These are phyloP conservation scores for Chondrostereum purpureum DNA, from an alignment of 1,284 basidiomycete species.

Conservation along the genomic window DNA sequence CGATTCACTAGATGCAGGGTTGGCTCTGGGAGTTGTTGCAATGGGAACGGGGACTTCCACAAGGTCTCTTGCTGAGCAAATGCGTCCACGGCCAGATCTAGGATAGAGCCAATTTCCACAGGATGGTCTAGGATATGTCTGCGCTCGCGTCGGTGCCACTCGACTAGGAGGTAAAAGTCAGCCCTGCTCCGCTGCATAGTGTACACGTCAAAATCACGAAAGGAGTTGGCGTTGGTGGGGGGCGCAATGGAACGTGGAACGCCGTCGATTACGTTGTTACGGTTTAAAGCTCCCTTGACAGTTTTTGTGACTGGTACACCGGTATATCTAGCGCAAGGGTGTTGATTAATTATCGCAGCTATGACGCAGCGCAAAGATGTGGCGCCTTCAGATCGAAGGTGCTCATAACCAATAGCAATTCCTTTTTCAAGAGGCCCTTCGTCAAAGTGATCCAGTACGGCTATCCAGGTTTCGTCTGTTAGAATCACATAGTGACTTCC, in stretches of 20 bases:
- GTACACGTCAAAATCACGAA: constrained; percentile 11
- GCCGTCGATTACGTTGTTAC: not conserved
- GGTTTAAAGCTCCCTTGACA: not conserved
- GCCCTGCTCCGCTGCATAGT: constrained; percentile 7
- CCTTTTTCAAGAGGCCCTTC: not conserved
- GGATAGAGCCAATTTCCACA: not conserved
- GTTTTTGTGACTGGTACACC: not conserved
- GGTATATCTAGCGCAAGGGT: not conserved
- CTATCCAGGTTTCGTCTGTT: not conserved
- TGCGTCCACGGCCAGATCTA: constrained; percentile 2
- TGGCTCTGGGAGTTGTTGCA: not conserved
- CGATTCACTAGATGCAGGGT: not conserved
- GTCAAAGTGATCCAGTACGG: not conserved
- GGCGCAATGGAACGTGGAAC: not conserved
- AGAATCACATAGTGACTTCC: not conserved
- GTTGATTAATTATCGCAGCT: not conserved
- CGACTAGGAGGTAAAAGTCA: constrained; percentile 1
- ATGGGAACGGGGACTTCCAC: not conserved
- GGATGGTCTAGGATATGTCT: not conserved
- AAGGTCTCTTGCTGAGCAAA: not conserved
- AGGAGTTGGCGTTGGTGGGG: not conserved
- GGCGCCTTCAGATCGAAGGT: no score
- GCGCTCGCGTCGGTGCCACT: constrained; percentile 6
- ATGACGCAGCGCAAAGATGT: not conserved
- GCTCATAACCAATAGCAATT: no score